phyloP scores from a whole-genome alignment of 208 protist genomes.

The Novymonas esmeraldas region DNA sequence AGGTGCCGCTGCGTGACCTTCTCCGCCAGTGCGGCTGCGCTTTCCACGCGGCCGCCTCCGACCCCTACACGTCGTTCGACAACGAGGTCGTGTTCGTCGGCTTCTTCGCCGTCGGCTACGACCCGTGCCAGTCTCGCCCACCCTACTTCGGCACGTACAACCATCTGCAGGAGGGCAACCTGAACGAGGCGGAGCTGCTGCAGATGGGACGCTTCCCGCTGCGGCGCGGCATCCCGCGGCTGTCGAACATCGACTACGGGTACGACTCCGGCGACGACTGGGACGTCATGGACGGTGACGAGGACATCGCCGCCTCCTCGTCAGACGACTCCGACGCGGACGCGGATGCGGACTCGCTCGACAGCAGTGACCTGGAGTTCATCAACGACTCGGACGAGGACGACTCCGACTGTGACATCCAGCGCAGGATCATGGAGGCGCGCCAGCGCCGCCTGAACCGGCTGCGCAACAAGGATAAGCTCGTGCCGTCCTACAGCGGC shows the following conservation, averaged over 20 bases:
- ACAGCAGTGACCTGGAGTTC: conserved; percentile 76
- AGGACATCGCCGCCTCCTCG: conserved; percentile 59
- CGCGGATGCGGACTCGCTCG: conserved; percentile 26
- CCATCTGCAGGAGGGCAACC: conserved; percentile 48
- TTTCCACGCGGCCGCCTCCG: conserved; percentile 45
- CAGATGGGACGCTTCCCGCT: conserved; percentile 57
- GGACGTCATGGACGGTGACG: conserved; percentile 80
- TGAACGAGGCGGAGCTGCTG: conserved; percentile 64
- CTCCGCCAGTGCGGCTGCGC: conserved; percentile 48
- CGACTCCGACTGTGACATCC: conserved; percentile 76
- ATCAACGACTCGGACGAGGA: conserved; percentile 78
- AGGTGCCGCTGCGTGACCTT: conserved; percentile 15
- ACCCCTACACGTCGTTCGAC: conserved; percentile 52
- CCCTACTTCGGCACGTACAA: conserved; percentile 90
- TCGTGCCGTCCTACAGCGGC: conserved; percentile 81
- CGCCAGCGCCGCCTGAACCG: conserved; percentile 71
- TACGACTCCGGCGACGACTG: conserved; percentile 91
- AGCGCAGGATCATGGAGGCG: conserved; percentile 72
- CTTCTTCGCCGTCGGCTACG: conserved; percentile 86
- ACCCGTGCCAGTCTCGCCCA: conserved; percentile 83
- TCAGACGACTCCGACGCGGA: conserved; percentile 28
- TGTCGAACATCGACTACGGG: conserved; percentile 85
- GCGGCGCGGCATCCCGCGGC: conserved; percentile 54
- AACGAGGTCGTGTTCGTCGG: conserved; percentile 73
- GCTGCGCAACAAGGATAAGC: conserved; percentile 81